These are phyloP conservation scores for Verticillium isaacii DNA, from an alignment of 2,329 filamentous ascomycete species.

Conservation along the genomic window DNA sequence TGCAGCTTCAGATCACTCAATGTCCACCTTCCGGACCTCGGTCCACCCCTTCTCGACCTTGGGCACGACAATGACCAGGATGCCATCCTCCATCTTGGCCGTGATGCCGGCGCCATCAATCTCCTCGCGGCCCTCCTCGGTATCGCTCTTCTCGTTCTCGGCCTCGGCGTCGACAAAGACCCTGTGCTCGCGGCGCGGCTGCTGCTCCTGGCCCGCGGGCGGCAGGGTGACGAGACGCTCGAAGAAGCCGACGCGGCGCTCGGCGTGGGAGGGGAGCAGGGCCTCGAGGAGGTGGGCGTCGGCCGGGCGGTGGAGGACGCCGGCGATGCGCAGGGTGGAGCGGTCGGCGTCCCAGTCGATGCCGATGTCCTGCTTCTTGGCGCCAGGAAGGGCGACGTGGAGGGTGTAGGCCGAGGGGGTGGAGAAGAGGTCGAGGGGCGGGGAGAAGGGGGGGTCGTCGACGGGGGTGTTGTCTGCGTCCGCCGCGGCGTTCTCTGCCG, in stretches of 20 bases:
- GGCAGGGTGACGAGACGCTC: slow-evolving; percentile 64
- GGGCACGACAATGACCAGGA: slow-evolving; percentile 72
- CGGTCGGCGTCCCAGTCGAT: slow-evolving; percentile 72
- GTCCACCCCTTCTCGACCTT: slow-evolving; percentile 66
- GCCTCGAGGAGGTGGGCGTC: slow-evolving; percentile 64
- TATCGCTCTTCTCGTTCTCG: slow-evolving; percentile 38
- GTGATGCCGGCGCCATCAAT: slow-evolving; percentile 64
- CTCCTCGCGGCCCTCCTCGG: slow-evolving; percentile 40
- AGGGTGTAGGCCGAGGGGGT: slow-evolving; percentile 61
- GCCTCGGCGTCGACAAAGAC: slow-evolving; percentile 20
- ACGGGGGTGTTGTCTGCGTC: slow-evolving; percentile 5
- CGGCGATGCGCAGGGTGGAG: slow-evolving; percentile 60
- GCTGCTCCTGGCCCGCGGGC: slow-evolving; percentile 22
- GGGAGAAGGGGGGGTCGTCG: slow-evolving; percentile 45
- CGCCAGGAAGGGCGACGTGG: slow-evolving; percentile 73
- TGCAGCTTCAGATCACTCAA: slow-evolving; percentile 31
- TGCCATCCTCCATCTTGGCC: slow-evolving; percentile 74
- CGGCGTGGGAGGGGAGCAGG: slow-evolving; percentile 49
- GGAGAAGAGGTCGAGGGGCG: slow-evolving; percentile 73
- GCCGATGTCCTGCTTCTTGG: slow-evolving; percentile 72
- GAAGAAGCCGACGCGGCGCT: slow-evolving; percentile 71
- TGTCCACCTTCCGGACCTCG: slow-evolving; percentile 56
- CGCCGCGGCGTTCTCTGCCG: slow-evolving; percentile 6
- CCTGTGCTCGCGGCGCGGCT: neutral
- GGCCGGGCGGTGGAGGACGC: slow-evolving; percentile 68